Evolutionary conservation across 345 rosid species (phyloP).

Genomic region (Odontarrhena argentea): DNA sequence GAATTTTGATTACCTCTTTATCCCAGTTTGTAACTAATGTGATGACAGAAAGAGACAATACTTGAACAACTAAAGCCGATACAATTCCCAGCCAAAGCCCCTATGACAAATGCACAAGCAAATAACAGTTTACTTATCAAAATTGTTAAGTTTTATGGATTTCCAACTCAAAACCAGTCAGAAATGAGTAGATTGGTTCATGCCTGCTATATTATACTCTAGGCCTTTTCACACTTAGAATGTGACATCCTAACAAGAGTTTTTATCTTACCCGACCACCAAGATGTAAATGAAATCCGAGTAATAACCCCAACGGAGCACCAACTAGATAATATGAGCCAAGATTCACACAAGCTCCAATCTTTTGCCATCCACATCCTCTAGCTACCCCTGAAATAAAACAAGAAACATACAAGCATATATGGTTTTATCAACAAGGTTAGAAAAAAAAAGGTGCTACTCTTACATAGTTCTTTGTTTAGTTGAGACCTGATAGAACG

Average conservation of each 20-base stretch:
- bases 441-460: not conserved
- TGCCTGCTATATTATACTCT: too few species aligned
- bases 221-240: too few species aligned
- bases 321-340: constrained; percentile 19
- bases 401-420: too few species aligned
- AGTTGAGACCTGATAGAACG: not conserved
- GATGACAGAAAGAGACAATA: not conserved
- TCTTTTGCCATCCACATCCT: constrained; percentile 16
- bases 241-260: too few species aligned
- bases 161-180: too few species aligned
- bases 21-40: not conserved
- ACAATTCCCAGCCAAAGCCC: constrained; percentile 12
- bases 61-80: not conserved
- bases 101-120: not conserved
- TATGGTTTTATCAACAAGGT: too few species aligned
- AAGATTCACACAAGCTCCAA: constrained; percentile 1
- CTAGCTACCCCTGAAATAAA: constrained; percentile 1
- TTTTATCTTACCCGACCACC: constrained; percentile 2
- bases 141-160: too few species aligned
- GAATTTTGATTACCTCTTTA: constrained; percentile 1
- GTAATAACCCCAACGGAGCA: not conserved
- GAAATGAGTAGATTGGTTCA: too few species aligned
- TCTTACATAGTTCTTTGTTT: not conserved
- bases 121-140: too few species aligned
- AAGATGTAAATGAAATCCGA: constrained; percentile 2